A percentile compares a stretch with the other conserved stretches of the same genome.
These are phyloP conservation scores for Aspergillus affinis DNA, from an alignment of 495 filamentous ascomycete species.

Conservation along the genomic window DNA sequence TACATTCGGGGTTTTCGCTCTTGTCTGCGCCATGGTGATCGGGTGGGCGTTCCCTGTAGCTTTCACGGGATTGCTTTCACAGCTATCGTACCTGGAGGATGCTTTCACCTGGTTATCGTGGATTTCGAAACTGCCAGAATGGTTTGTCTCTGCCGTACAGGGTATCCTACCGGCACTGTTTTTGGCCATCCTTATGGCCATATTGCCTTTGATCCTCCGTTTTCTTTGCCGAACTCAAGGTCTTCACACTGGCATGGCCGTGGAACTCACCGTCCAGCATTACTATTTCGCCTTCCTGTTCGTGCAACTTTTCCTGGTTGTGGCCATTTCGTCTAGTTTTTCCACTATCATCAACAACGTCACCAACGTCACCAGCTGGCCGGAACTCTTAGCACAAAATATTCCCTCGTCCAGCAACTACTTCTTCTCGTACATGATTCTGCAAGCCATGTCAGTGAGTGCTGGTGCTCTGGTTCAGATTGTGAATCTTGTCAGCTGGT, in stretches of 20 bases:
- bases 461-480: constrained; percentile 90
- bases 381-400: constrained; percentile 73
- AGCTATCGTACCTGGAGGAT: constrained; percentile 66
- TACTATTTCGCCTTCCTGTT: constrained; percentile 97
- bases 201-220: constrained; percentile 78
- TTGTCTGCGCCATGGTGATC: constrained; percentile 76
- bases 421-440: constrained; percentile 97
- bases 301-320: constrained; percentile 91
- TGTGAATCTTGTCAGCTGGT: constrained; percentile 72
- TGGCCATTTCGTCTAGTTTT: constrained; percentile 82
- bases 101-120: constrained; percentile 69
- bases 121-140: constrained; percentile 60
- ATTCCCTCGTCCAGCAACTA: constrained; percentile 91
- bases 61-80: constrained; percentile 78
- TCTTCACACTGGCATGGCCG: constrained; percentile 75
- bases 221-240: constrained; percentile 75
- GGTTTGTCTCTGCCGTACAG: constrained; percentile 70
- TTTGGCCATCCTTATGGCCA: constrained; percentile 72
- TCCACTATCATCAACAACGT: constrained; percentile 62
- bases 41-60: constrained; percentile 91
- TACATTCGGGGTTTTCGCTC: constrained; percentile 59
- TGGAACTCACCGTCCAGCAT: constrained; percentile 79
- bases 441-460: constrained; percentile 87
- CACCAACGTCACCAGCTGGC: constrained; percentile 59
- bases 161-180: constrained; percentile 83